Conservation (phyloP, 257 asterid genomes). For the Schizonepeta tenuifolia region DNA sequence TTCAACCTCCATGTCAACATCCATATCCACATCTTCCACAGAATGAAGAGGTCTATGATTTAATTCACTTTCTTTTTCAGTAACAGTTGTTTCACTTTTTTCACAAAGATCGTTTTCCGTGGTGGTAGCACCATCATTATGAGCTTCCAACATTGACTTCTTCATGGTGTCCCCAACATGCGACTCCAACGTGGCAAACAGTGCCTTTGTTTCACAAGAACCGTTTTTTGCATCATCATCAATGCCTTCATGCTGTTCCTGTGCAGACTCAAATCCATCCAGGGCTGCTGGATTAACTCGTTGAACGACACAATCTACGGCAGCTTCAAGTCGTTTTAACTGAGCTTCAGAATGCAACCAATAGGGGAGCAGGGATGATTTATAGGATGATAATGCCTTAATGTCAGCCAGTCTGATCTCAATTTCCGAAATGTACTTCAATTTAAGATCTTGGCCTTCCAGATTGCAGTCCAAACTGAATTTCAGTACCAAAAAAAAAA, state of each 20-base stretch:
- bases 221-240: conserved; percentile 35
- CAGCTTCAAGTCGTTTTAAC: conserved; percentile 64
- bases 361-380: conserved; percentile 67
- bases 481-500: conserved; percentile 23
- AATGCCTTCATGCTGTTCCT: conserved; percentile 38
- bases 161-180: conserved; percentile 35
- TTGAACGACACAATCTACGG: conserved; percentile 40
- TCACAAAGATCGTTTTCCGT: conserved; percentile 37
- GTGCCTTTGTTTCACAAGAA: conserved; percentile 40
- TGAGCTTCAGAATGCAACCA: conserved; percentile 78
- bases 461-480: conserved; percentile 53
- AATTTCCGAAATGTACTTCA: conserved; percentile 58
- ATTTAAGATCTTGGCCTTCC: conserved; percentile 46
- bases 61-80: conserved; percentile 40
- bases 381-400: conserved; percentile 69
- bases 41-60: conserved; percentile 44
- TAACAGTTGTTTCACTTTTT: conserved; percentile 39
- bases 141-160: conserved; percentile 40
- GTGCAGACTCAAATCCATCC: conserved; percentile 43
- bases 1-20: conserved; percentile 98
- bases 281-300: conserved; percentile 38
- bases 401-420: conserved; percentile 81
- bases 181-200: conserved; percentile 31
- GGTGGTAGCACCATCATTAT: conserved; percentile 33
- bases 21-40: conserved; percentile 89